phyloP scores from a whole-genome alignment of 768 basidiomycete genomes.

The Kondoa malvinella region DNA sequence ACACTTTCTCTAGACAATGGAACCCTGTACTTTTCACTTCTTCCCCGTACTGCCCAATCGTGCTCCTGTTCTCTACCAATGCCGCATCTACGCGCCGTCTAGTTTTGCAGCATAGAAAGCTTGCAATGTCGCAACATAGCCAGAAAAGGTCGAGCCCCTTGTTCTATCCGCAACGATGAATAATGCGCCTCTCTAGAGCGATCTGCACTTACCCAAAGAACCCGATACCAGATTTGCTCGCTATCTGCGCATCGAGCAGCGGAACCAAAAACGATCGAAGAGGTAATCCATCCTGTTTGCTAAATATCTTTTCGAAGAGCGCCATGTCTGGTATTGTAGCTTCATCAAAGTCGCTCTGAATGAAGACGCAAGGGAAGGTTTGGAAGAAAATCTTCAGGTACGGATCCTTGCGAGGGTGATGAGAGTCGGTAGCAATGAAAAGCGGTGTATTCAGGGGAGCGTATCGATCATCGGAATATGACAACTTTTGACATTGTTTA shows the following conservation, averaged over 20 bases:
- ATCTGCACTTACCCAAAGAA: not conserved
- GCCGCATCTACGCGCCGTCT: not conserved
- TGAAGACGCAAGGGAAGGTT: conserved; percentile 50
- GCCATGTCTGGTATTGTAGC: not conserved
- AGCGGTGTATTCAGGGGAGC: conserved; percentile 42
- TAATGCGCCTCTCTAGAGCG: not conserved
- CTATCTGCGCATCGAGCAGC: conserved; percentile 55
- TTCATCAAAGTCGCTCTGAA: conserved; percentile 42
- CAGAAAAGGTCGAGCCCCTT: not conserved
- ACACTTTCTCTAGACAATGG: no score
- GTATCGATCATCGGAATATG: conserved; percentile 28
- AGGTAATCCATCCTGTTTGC: conserved; percentile 39
- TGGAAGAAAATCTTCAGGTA: conserved; percentile 37
- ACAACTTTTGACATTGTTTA: no score
- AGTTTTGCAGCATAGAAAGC: not conserved
- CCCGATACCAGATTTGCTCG: conserved; percentile 32
- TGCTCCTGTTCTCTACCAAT: not conserved
- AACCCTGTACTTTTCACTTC: no score
- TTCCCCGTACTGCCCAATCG: no score
- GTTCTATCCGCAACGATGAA: not conserved
- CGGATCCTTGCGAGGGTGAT: conserved; percentile 34
- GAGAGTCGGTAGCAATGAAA: conserved; percentile 49
- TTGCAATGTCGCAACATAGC: not conserved
- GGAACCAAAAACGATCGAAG: conserved; percentile 43
- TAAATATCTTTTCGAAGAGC: conserved; percentile 32